phyloP scores from a whole-genome alignment of 768 basidiomycete genomes.

The Suillus luteus region DNA sequence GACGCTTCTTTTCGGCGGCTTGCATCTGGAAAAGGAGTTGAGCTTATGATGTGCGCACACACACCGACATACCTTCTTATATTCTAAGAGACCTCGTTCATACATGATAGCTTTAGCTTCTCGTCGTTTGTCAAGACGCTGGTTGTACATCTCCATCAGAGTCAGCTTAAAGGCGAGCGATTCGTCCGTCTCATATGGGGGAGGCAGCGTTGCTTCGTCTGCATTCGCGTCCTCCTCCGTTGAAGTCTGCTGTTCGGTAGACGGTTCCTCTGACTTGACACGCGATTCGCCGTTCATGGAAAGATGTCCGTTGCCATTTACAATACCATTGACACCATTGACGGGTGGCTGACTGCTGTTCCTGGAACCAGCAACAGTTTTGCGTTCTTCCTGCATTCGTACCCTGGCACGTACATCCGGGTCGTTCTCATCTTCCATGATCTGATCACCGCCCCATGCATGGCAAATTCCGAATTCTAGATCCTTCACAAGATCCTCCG shows the following conservation, averaged over 20 bases:
- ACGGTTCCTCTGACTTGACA: slow-evolving; percentile 48
- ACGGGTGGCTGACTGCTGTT: slow-evolving; percentile 25
- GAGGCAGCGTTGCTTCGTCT: slow-evolving; percentile 70
- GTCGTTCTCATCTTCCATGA: slow-evolving; percentile 78
- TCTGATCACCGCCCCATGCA: slow-evolving; percentile 82
- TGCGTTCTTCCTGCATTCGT: slow-evolving; percentile 44
- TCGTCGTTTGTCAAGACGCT: slow-evolving; percentile 81
- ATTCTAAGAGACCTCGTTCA: slow-evolving; percentile 87
- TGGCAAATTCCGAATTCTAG: slow-evolving; percentile 92
- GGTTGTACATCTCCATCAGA: slow-evolving; percentile 87
- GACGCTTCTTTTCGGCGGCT: slow-evolving; percentile 87
- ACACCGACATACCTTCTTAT: slow-evolving; percentile 77
- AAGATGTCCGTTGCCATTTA: slow-evolving; percentile 40
- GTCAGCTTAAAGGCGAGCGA: slow-evolving; percentile 89
- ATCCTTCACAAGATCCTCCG: slow-evolving; percentile 93
- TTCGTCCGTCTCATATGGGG: slow-evolving; percentile 79
- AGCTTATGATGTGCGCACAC: slow-evolving; percentile 11
- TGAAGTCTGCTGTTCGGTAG: slow-evolving; percentile 37
- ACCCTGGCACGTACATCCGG: slow-evolving; percentile 60
- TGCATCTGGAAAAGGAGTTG: slow-evolving; percentile 60
- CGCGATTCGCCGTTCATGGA: slow-evolving; percentile 40
- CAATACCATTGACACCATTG: slow-evolving; percentile 28
- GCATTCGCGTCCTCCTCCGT: slow-evolving; percentile 57
- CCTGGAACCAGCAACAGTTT: slow-evolving; percentile 22
- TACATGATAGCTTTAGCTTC: slow-evolving; percentile 90